Evolutionary conservation across 345 rosid genomes (phyloP).

Genomic region (Erodium maritimum): DNA sequence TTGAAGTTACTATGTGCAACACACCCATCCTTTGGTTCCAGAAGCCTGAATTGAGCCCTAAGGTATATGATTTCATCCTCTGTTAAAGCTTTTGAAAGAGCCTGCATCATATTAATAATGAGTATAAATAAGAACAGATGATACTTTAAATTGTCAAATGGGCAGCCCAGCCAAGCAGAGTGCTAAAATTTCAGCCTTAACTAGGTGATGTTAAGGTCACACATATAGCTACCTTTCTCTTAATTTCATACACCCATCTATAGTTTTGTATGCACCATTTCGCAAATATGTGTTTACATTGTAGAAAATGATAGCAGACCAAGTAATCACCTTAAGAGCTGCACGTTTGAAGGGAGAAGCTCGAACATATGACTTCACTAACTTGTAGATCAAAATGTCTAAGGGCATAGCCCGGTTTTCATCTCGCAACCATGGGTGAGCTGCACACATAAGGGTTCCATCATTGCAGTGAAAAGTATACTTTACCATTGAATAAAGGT

Average conservation of each 20-base stretch:
- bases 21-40: constrained; percentile 76
- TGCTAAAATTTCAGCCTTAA: background rate
- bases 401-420: constrained; percentile 46
- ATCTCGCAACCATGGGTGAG: constrained; percentile 83
- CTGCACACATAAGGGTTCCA: constrained; percentile 30
- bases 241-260: background rate
- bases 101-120: constrained; percentile 32
- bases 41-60: constrained; percentile 58
- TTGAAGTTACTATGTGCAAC: constrained; percentile 62
- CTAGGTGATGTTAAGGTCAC: background rate
- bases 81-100: constrained; percentile 82
- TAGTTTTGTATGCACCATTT: background rate
- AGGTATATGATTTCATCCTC: constrained; percentile 77
- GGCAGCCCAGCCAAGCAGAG: background rate
- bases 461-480: background rate
- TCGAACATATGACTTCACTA: constrained; percentile 60
- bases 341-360: constrained; percentile 70
- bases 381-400: constrained; percentile 69
- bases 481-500: background rate
- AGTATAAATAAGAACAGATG: constrained; percentile 1
- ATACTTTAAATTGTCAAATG: background rate
- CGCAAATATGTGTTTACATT: background rate
- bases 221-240: too few relatives aligned
- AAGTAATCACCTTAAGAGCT: constrained; percentile 61
- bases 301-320: background rate